Evolutionary conservation across 805 yeast species (phyloP), one percentile per base, ranked within the genome.

Genomic region (Cyberlindnera galapagoensis): DNA sequence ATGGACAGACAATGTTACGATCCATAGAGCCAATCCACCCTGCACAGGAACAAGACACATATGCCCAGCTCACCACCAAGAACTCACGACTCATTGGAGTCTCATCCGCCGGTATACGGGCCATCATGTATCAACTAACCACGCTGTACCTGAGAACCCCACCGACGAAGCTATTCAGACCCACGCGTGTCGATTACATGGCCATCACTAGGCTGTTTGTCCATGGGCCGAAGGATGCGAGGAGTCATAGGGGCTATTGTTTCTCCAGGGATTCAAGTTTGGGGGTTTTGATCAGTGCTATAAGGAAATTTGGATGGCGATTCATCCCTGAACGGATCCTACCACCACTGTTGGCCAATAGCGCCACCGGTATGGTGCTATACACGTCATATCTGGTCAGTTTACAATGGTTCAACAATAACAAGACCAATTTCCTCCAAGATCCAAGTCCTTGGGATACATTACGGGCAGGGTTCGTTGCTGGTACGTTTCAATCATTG

Each of bases 321-420:
- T 83, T 84, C 43, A 74, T 90, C 10, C 95, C 95, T 0, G 83
- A 84, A 21, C 48, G 59, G 30, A 77, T 87, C 2, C 56, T 88
- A 15, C 97, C 97, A 3, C 97, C 97, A 1, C 59, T 90, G 26
- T 40, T 88, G 2, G 94, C 94, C 11, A 90, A 90, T 52, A 81
- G 94, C 11, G 80, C 81, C n/a, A 79, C 94, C 1, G 97, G 97
- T 2, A 60, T 85, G 7, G 82, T 87, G 2, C 62, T 90, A 11
- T 90, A 90, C 53, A 82, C 94, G 0, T 72, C 95, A 0, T 90
- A 90, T 51, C 63, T 88, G 43, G 65, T 76, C 0, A 57, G 73
- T 2, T 54, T 80, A 24, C 71, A 64, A 33, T 47, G 50, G 33
- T 59, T 59, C 26, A 61, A 54, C 21, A 41, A 35, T 6, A 27